phyloP scores from a whole-genome alignment of 305 asterid species.

The Fraxinus greggii region DNA sequence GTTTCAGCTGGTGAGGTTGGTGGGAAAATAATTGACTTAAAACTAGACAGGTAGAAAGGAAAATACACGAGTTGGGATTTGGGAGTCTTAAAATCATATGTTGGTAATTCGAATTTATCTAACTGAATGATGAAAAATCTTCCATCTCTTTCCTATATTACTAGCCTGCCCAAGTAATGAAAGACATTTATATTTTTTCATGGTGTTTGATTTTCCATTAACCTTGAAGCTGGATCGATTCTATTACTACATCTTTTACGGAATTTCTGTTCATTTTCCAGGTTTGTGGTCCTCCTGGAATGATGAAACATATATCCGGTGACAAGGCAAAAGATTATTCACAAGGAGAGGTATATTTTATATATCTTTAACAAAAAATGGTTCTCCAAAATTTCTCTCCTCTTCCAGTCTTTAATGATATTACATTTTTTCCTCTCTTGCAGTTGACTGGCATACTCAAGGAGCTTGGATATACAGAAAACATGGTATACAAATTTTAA shows the following conservation, averaged over 20 bases:
- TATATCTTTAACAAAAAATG: background rate
- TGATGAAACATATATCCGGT: conserved; percentile 84
- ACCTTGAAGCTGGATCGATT: background rate
- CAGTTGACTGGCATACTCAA: conserved; percentile 72
- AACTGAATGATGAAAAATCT: too few species aligned
- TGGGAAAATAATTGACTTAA: background rate
- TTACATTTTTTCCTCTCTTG: background rate
- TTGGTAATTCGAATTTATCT: background rate
- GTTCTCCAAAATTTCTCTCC: background rate
- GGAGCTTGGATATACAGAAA: conserved; percentile 68
- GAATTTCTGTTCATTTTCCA: conserved; percentile 29
- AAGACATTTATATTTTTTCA: background rate
- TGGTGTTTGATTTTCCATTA: background rate
- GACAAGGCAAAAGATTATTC: conserved; percentile 74
- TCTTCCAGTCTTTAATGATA: background rate
- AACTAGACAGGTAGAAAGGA: background rate
- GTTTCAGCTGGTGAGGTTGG: background rate
- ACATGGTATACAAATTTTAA: conserved; percentile 65
- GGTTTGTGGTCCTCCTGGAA: conserved; percentile 98
- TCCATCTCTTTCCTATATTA: background rate
- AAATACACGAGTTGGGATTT: background rate
- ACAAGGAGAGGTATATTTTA: conserved; percentile 78
- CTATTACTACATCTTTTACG: background rate
- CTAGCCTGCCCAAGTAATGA: background rate
- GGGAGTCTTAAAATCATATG: background rate